phyloP scores from a whole-genome alignment of 2,329 filamentous ascomycete species.

The Monascus ruber region DNA sequence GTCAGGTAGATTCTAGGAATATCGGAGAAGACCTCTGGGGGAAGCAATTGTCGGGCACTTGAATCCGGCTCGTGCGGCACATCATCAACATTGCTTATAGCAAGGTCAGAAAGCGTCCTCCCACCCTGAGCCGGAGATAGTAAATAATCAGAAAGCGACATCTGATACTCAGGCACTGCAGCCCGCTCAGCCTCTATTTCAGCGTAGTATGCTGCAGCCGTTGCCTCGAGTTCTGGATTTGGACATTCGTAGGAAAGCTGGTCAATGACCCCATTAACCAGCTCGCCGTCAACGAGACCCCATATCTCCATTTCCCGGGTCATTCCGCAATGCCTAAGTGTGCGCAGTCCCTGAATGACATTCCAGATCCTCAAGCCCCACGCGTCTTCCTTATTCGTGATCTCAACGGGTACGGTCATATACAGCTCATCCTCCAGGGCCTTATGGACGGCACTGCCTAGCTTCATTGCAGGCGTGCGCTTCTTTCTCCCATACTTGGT shows the following conservation, averaged over 20 bases:
- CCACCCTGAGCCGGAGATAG: constrained; percentile 26
- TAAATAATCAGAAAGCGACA: constrained; percentile 35
- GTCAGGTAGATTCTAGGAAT: constrained; percentile 55
- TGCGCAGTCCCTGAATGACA: constrained; percentile 71
- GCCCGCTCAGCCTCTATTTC: constrained; percentile 23
- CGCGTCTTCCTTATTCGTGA: constrained; percentile 64
- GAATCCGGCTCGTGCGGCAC: background rate
- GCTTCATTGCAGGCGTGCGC: constrained; percentile 70
- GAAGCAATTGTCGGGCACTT: constrained; percentile 1
- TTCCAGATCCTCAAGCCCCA: constrained; percentile 86
- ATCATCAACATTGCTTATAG: constrained; percentile 9
- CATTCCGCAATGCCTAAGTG: constrained; percentile 56
- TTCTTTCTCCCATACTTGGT: constrained; percentile 65
- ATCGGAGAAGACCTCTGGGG: constrained; percentile 10
- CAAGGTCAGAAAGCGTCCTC: constrained; percentile 22
- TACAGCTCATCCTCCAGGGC: constrained; percentile 78
- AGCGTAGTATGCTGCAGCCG: constrained; percentile 36
- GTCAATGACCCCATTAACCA: constrained; percentile 86
- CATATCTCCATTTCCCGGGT: constrained; percentile 74
- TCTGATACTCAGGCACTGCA: constrained; percentile 33
- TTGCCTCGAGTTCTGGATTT: constrained; percentile 56
- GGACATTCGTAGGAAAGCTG: constrained; percentile 69
- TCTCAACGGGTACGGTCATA: constrained; percentile 59
- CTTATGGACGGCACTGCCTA: constrained; percentile 69
- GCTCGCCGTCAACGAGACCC: constrained; percentile 68